Conservation (phyloP, 108 stramenopile species). For the Cyclotella atomus region DNA sequence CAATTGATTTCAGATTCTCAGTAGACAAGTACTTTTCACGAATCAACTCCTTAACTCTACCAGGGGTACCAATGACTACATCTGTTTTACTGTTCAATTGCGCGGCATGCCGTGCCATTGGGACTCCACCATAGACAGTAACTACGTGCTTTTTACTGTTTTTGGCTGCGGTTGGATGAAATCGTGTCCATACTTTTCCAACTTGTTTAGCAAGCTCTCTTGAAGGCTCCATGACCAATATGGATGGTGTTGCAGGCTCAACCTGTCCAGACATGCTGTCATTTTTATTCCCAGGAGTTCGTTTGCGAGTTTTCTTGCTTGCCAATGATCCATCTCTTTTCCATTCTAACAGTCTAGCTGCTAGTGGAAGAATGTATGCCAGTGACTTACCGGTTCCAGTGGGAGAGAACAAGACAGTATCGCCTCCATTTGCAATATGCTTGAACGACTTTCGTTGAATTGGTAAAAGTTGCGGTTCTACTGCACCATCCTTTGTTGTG, state of each 20-base stretch:
- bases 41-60: slow-evolving; percentile 54
- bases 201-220: slow-evolving; percentile 56
- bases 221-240: slow-evolving; percentile 53
- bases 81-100: slow-evolving; percentile 54
- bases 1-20: slow-evolving; percentile 32
- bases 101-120: slow-evolving; percentile 47
- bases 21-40: slow-evolving; percentile 49
- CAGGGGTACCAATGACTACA: slow-evolving; percentile 59
- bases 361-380: slow-evolving; percentile 49
- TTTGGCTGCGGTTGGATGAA: slow-evolving; percentile 45
- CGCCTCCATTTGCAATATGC: slow-evolving; percentile 44
- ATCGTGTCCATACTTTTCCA: slow-evolving; percentile 47
- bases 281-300: slow-evolving; percentile 40
- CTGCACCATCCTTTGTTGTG: slow-evolving; percentile 19
- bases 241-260: slow-evolving; percentile 47
- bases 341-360: slow-evolving; percentile 32
- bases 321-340: slow-evolving; percentile 38
- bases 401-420: slow-evolving; percentile 56
- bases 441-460: slow-evolving; percentile 52
- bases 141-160: slow-evolving; percentile 37
- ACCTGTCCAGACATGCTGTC: slow-evolving; percentile 21
- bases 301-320: slow-evolving; percentile 9
- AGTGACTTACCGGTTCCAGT: slow-evolving; percentile 60
- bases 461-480: slow-evolving; percentile 44
- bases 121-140: slow-evolving; percentile 59